phyloP scores from a whole-genome alignment of 805 yeast genomes.

The Saccharomycopsis capsularis region DNA sequence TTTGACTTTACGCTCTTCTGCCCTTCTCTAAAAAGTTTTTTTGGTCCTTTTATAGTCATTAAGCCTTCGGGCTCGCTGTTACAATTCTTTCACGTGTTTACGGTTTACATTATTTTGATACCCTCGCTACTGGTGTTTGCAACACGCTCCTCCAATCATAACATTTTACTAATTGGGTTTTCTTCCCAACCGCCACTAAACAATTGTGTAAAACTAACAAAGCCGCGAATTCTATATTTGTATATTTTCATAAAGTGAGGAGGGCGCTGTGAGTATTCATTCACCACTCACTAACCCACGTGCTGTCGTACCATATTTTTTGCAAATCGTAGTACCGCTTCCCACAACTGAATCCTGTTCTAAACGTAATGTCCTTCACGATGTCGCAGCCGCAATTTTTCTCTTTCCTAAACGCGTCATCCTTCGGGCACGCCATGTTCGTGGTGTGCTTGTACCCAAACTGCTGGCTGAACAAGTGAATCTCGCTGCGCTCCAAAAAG shows the following conservation, averaged over 20 bases:
- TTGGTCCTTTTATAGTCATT: not conserved
- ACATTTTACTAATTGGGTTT: too few relatives aligned
- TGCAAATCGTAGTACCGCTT: slow-evolving; percentile 27
- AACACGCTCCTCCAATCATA: too few relatives aligned
- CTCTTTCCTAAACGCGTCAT: slow-evolving; percentile 38
- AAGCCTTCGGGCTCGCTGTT: not conserved
- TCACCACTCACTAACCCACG: slow-evolving; percentile 16
- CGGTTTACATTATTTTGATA: too few relatives aligned
- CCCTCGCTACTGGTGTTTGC: too few relatives aligned
- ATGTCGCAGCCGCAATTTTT: slow-evolving; percentile 72
- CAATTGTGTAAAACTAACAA: too few relatives aligned
- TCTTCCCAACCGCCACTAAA: too few relatives aligned
- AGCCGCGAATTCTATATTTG: too few relatives aligned
- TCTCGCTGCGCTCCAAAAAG: slow-evolving; percentile 42
- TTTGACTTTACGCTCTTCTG: too few relatives aligned
- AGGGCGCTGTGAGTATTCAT: too few relatives aligned
- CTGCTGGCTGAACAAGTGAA: slow-evolving; percentile 52
- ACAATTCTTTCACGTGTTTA: too few relatives aligned
- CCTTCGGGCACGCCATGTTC: slow-evolving; percentile 52
- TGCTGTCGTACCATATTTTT: slow-evolving; percentile 2
- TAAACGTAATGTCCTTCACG: slow-evolving; percentile 65
- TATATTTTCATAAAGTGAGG: too few relatives aligned
- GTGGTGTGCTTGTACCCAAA: slow-evolving; percentile 53
- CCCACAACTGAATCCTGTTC: slow-evolving; percentile 34
- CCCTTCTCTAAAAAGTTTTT: not conserved